phyloP scores from a whole-genome alignment of 345 rosid genomes.

The Salix koriyanagi region DNA sequence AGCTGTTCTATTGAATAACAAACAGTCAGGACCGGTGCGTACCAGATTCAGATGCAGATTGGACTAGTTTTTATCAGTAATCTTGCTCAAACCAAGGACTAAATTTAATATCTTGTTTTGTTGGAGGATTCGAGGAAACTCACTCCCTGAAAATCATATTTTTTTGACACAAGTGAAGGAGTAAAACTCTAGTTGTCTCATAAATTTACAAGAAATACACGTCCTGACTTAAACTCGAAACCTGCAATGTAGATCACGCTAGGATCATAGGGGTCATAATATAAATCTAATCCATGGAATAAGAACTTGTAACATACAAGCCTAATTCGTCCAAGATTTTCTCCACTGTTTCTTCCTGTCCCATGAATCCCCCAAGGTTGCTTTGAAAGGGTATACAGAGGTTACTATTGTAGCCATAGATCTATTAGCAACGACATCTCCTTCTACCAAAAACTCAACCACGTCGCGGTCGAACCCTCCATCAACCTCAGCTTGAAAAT shows the following conservation, averaged over 20 bases:
- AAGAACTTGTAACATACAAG: constrained; percentile 82
- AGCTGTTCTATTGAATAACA: background rate
- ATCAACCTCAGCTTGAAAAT: constrained; percentile 68
- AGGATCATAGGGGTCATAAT: too few relatives aligned
- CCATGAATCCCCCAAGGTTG: constrained; percentile 86
- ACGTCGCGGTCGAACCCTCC: constrained; percentile 76
- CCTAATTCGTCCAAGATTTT: constrained; percentile 57
- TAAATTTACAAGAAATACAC: too few relatives aligned
- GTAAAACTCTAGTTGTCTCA: too few relatives aligned
- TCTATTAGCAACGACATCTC: constrained; percentile 73
- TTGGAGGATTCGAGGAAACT: too few relatives aligned
- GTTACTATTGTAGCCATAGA: constrained; percentile 76
- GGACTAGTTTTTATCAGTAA: too few relatives aligned
- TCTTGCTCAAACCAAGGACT: background rate
- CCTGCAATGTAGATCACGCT: too few relatives aligned
- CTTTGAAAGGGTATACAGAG: constrained; percentile 83
- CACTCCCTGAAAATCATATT: too few relatives aligned
- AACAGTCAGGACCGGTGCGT: background rate
- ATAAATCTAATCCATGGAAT: constrained; percentile 56
- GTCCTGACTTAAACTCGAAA: too few relatives aligned
- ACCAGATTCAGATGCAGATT: background rate
- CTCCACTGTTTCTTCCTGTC: constrained; percentile 77
- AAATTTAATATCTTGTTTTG: background rate
- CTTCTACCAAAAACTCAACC: constrained; percentile 71
- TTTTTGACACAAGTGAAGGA: fast-evolving